These are phyloP conservation scores for Cylindricascospora bacillispora DNA, from an alignment of 1,139 yeast genomes.

Conservation along the genomic window DNA sequence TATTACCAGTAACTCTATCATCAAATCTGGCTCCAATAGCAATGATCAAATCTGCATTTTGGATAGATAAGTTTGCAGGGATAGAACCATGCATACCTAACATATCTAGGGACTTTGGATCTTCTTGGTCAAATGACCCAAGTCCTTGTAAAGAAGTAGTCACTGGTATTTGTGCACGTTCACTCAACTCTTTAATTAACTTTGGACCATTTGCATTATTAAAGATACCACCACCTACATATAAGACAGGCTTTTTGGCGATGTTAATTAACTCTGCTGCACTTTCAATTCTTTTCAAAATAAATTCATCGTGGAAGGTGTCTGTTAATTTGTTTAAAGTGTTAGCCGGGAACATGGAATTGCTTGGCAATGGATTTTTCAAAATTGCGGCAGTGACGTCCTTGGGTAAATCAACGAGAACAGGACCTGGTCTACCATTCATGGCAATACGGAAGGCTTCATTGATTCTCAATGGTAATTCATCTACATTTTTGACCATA, in stretches of 20 bases:
- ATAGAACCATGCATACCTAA: conserved; percentile 98
- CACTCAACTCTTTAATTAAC: conserved; percentile 70
- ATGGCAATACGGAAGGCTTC: conserved; percentile 97
- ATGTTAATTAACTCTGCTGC: conserved; percentile 67
- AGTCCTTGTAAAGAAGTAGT: conserved; percentile 90
- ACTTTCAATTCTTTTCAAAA: conserved; percentile 49
- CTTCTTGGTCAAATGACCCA: conserved; percentile 89
- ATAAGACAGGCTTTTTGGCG: conserved; percentile 80
- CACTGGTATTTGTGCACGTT: conserved; percentile 86
- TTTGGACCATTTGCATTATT: conserved; percentile 73
- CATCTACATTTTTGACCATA: conserved; percentile 91
- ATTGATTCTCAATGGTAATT: conserved; percentile 87
- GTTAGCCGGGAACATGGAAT: conserved; percentile 71
- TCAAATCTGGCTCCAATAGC: conserved; percentile 97
- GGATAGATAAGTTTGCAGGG: conserved; percentile 89
- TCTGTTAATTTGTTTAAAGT: conserved; percentile 62
- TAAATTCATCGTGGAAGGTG: conserved; percentile 62
- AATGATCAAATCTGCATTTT: conserved; percentile 80
- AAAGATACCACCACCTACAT: conserved; percentile 86
- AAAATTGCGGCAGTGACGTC: conserved; percentile 91
- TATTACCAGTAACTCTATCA: conserved; percentile 89
- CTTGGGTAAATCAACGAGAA: conserved; percentile 91
- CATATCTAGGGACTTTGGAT: conserved; percentile 85
- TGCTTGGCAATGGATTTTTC: conserved; percentile 76
- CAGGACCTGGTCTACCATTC: conserved; percentile 97